phyloP scores from a whole-genome alignment of 805 yeast species.

The Kazachstania kunashirensis region DNA sequence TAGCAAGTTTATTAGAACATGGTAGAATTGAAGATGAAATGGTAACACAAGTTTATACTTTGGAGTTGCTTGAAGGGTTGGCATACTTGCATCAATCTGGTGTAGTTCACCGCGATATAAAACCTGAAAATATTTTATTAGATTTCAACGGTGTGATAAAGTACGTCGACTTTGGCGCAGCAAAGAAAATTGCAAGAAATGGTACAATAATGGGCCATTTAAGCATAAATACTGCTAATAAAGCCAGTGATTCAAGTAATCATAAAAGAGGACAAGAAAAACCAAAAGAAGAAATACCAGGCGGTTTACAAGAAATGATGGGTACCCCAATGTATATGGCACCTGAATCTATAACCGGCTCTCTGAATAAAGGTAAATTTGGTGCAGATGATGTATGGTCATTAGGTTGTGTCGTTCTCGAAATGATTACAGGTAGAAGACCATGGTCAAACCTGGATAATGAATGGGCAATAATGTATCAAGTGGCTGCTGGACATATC shows the following conservation, averaged over 20 bases:
- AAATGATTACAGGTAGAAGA: slow-evolving; percentile 92
- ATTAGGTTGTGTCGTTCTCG: slow-evolving; percentile 87
- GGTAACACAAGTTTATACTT: slow-evolving; percentile 79
- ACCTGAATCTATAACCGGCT: slow-evolving; percentile 88
- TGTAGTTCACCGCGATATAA: slow-evolving; percentile 92
- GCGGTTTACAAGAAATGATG: slow-evolving; percentile 33
- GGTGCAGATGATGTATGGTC: slow-evolving; percentile 82
- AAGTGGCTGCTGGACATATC: slow-evolving; percentile 87
- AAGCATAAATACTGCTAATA: slow-evolving; percentile 1
- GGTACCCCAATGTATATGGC: slow-evolving; percentile 99
- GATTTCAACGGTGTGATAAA: slow-evolving; percentile 91
- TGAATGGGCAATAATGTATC: slow-evolving; percentile 98
- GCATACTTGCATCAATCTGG: slow-evolving; percentile 92
- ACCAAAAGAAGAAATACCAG: slow-evolving; percentile 10
- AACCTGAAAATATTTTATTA: slow-evolving; percentile 84
- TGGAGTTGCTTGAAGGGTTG: slow-evolving; percentile 90
- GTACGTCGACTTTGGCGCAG: slow-evolving; percentile 96
- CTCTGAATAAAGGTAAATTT: slow-evolving; percentile 33
- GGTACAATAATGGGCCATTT: slow-evolving; percentile 31
- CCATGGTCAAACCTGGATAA: slow-evolving; percentile 97
- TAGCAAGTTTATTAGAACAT: slow-evolving; percentile 74
- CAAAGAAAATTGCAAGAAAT: slow-evolving; percentile 69
- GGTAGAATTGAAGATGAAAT: slow-evolving; percentile 94
- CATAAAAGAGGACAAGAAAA: neutral
- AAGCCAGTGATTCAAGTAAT: neutral